Evolutionary conservation across 2,329 filamentous ascomycete genomes (phyloP).

Genomic region (Epichloe coenophiala): DNA sequence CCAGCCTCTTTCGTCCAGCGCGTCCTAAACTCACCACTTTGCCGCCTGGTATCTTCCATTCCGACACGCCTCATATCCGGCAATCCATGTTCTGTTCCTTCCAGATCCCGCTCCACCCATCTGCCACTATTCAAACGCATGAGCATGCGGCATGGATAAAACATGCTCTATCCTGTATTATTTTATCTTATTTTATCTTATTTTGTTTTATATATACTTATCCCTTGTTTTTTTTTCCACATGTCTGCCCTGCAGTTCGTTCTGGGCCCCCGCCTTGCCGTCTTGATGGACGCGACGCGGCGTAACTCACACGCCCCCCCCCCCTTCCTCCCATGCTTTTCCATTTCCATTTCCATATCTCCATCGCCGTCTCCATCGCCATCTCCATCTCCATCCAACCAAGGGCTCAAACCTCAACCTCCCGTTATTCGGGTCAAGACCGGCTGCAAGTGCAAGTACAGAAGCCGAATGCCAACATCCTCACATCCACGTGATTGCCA

Average conservation of each 20-base stretch:
- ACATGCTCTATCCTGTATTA: background rate
- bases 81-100: background rate
- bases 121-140: background rate
- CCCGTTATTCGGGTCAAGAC: background rate
- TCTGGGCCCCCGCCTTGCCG: background rate
- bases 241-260: background rate
- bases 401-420: background rate
- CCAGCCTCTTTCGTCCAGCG: background rate
- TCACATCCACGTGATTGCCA: too few relatives aligned
- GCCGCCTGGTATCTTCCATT: background rate
- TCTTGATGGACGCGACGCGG: slow-evolving; percentile 2
- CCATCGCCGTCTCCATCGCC: too few relatives aligned
- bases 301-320: background rate
- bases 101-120: background rate
- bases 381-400: too few relatives aligned
- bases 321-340: background rate
- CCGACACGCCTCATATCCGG: background rate
- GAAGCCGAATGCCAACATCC: too few relatives aligned
- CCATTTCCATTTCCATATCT: too few relatives aligned
- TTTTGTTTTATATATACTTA: background rate
- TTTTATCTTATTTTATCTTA: too few relatives aligned
- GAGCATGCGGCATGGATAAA: background rate
- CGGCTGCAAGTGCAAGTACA: too few relatives aligned
- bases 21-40: background rate
- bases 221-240: background rate